Evolutionary conservation across 2,329 filamentous ascomycete species (phyloP).

Genomic region (Acephala macrosclerotiorum): DNA sequence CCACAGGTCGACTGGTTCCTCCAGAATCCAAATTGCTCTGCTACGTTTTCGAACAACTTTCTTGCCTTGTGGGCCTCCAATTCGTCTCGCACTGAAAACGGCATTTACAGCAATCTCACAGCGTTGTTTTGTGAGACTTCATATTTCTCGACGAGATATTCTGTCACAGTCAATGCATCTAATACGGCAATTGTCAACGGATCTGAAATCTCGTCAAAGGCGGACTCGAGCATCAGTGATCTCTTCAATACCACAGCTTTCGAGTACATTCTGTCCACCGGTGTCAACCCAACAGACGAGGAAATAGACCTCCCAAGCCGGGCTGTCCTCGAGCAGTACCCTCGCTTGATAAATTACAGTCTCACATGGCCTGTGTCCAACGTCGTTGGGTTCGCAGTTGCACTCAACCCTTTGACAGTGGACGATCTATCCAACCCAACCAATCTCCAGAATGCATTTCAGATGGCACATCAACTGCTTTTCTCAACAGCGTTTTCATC

Average conservation of each 20-base stretch:
- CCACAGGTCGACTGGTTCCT: conserved; percentile 46
- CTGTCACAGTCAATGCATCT: conserved; percentile 47
- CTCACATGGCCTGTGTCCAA: conserved; percentile 38
- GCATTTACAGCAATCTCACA: conserved; percentile 38
- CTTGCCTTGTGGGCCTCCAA: conserved; percentile 42
- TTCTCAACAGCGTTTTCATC: conserved; percentile 46
- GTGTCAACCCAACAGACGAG: conserved; percentile 21
- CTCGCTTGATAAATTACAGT: conserved; percentile 32
- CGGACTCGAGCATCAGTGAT: conserved; percentile 35
- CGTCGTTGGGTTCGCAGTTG: conserved; percentile 50
- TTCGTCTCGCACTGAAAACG: not conserved
- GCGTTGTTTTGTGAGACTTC: conserved; percentile 51
- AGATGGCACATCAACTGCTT: conserved; percentile 50
- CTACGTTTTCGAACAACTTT: conserved; percentile 49
- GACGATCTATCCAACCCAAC: conserved; percentile 46
- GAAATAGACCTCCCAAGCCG: conserved; percentile 31
- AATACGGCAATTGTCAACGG: not conserved
- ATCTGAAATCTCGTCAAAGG: not conserved
- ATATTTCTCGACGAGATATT: conserved; percentile 56
- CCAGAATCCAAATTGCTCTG: conserved; percentile 43
- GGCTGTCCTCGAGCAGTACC: conserved; percentile 33
- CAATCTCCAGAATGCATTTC: conserved; percentile 45
- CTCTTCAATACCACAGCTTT: conserved; percentile 50
- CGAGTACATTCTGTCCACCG: conserved; percentile 46
- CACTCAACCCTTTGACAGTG: conserved; percentile 34